These are phyloP conservation scores for Viola pubescens DNA, from an alignment of 441 rosid species.

Conservation along the genomic window DNA sequence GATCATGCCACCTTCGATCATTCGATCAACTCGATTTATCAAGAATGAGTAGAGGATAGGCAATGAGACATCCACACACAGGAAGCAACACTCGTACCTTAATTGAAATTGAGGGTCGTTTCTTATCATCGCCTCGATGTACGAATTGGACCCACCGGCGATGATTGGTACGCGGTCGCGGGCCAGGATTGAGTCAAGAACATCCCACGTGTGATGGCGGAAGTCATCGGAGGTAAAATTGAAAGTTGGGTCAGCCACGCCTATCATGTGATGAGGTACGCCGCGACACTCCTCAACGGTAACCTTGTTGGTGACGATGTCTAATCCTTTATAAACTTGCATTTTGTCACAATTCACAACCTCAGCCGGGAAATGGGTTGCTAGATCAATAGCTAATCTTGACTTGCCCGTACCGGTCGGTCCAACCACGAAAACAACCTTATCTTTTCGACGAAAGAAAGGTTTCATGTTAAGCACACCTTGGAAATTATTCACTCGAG, in stretches of 20 bases:
- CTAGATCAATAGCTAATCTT: constrained; percentile 65
- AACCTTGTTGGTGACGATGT: constrained; percentile 62
- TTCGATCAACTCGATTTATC: constrained; percentile 54
- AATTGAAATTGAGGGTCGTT: constrained; percentile 37
- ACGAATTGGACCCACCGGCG: constrained; percentile 75
- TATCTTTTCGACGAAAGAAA: constrained; percentile 46
- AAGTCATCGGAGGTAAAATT: constrained; percentile 48
- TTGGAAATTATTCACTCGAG: constrained; percentile 37
- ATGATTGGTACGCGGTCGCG: constrained; percentile 50
- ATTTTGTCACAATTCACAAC: constrained; percentile 71
- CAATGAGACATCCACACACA: constrained; percentile 61
- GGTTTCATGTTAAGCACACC: constrained; percentile 25
- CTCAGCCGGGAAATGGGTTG: constrained; percentile 57
- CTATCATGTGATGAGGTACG: constrained; percentile 61
- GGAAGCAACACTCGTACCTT: constrained; percentile 48
- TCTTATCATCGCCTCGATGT: constrained; percentile 48
- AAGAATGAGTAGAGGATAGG: constrained; percentile 46
- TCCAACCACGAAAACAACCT: constrained; percentile 65
- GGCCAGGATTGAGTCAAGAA: constrained; percentile 31
- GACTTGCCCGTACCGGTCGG: constrained; percentile 81
- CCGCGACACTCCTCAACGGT: constrained; percentile 58
- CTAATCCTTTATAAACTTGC: constrained; percentile 65
- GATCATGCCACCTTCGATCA: constrained; percentile 53
- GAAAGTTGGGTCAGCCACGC: constrained; percentile 30
- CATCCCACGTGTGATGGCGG: constrained; percentile 26